phyloP scores from a whole-genome alignment of 2,329 filamentous ascomycete genomes.

The Fonsecaea monophora region DNA sequence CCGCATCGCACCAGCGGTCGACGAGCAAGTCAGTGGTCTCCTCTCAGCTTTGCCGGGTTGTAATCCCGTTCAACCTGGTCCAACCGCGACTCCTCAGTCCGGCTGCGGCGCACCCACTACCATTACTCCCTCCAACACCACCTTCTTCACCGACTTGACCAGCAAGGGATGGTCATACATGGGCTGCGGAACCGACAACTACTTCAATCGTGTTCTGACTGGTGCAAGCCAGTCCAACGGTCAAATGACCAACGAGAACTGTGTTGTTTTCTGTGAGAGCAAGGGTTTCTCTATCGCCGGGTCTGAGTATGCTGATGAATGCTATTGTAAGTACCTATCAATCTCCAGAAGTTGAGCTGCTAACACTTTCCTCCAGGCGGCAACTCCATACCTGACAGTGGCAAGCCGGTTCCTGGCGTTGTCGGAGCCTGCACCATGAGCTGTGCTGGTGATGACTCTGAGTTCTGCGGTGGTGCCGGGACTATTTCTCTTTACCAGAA shows the following conservation, averaged over 20 bases:
- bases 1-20: slow-evolving; percentile 53
- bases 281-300: slow-evolving; percentile 45
- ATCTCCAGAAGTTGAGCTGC: background rate
- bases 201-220: slow-evolving; percentile 48
- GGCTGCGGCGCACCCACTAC: slow-evolving; percentile 48
- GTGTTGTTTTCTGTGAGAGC: slow-evolving; percentile 43
- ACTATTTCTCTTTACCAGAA: slow-evolving; percentile 42
- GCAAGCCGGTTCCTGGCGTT: slow-evolving; percentile 40
- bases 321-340: slow-evolving; percentile 36
- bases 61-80: slow-evolving; percentile 41
- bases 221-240: slow-evolving; percentile 37
- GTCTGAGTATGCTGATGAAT: slow-evolving; percentile 42
- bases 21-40: slow-evolving; percentile 42
- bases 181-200: slow-evolving; percentile 65
- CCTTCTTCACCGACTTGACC: slow-evolving; percentile 54
- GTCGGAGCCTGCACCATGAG: slow-evolving; percentile 41
- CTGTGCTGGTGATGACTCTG: slow-evolving; percentile 40
- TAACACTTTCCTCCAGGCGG: slow-evolving; percentile 28
- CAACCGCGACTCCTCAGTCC: slow-evolving; percentile 45
- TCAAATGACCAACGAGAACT: slow-evolving; percentile 42
- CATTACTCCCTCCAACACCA: slow-evolving; percentile 45
- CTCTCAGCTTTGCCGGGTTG: slow-evolving; percentile 41
- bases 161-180: slow-evolving; percentile 62
- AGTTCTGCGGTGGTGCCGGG: slow-evolving; percentile 41
- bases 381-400: slow-evolving; percentile 36